Evolutionary conservation across 2,329 filamentous ascomycete genomes (phyloP).

Genomic region (Fusarium brevicatenulatum): DNA sequence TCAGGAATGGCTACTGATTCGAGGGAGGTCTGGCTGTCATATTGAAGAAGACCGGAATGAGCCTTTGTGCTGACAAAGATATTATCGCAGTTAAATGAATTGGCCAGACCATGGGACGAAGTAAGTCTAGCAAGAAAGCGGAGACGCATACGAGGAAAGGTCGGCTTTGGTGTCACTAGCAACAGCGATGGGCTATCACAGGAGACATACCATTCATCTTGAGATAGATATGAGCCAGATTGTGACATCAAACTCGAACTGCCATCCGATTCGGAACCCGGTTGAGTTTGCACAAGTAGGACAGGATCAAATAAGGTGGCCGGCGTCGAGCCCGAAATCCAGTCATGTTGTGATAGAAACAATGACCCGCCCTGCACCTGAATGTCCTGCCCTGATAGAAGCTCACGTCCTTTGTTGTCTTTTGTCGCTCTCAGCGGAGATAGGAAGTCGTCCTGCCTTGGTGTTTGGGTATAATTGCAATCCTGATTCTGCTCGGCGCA

Average conservation of each 20-base stretch:
- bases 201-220: not conserved
- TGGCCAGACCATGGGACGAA: constrained; percentile 11
- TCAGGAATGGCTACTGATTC: not conserved
- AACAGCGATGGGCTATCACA: not conserved
- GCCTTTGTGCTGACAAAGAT: not conserved
- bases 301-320: not conserved
- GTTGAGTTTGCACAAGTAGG: not conserved
- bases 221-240: not conserved
- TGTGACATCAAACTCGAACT: not conserved
- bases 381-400: not conserved
- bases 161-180: not conserved
- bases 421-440: not conserved
- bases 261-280: not conserved
- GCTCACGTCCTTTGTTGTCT: not conserved
- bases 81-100: not conserved
- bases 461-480: not conserved
- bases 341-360: not conserved
- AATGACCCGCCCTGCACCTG: not conserved
- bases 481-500: constrained; percentile 8
- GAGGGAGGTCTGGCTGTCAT: not conserved
- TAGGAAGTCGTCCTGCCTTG: not conserved
- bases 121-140: constrained; percentile 12
- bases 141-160: not conserved
- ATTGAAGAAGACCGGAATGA: not conserved
- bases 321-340: not conserved